phyloP scores from a whole-genome alignment of 257 asterid genomes.

The Cordia subcordata region DNA sequence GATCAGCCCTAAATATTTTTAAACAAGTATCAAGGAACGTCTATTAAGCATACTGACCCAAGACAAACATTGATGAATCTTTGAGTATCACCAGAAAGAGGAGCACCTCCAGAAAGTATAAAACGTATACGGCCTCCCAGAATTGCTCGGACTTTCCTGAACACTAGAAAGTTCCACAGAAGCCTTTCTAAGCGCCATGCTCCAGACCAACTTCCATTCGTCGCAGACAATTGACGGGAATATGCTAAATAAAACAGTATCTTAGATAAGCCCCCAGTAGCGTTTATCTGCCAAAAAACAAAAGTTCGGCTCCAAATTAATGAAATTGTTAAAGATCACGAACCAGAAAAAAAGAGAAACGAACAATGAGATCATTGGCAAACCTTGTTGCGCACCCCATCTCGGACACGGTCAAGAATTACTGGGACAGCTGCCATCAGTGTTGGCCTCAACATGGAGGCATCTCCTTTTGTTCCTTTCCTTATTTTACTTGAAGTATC shows the following conservation, averaged over 20 bases:
- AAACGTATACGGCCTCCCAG: conserved; percentile 93
- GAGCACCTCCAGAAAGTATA: conserved; percentile 95
- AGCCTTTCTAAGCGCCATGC: conserved; percentile 94
- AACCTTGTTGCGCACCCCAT: conserved; percentile 94
- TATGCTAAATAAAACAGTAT: conserved; percentile 79
- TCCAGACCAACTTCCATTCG: conserved; percentile 95
- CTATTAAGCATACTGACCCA: conserved; percentile 49
- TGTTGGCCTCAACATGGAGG: conserved; percentile 70
- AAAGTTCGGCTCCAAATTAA: background rate
- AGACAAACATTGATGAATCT: conserved; percentile 94
- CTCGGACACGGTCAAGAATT: conserved; percentile 95
- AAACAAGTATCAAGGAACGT: background rate
- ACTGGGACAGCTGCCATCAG: conserved; percentile 95
- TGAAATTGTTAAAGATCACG: background rate
- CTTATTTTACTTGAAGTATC: conserved; percentile 92
- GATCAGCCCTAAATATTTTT: background rate
- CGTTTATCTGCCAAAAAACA: conserved; percentile 24
- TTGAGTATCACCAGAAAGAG: conserved; percentile 91
- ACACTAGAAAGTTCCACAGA: conserved; percentile 80
- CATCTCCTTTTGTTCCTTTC: conserved; percentile 92
- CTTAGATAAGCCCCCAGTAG: conserved; percentile 79
- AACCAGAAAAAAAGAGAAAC: background rate
- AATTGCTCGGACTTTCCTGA: conserved; percentile 82
- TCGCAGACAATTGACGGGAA: conserved; percentile 73
- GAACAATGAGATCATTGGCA: background rate